Percentiles rank a stretch among this genome's conserved stretches.
phyloP scores from a whole-genome alignment of 129 eudicot genomes.

The Tagetes erecta region DNA sequence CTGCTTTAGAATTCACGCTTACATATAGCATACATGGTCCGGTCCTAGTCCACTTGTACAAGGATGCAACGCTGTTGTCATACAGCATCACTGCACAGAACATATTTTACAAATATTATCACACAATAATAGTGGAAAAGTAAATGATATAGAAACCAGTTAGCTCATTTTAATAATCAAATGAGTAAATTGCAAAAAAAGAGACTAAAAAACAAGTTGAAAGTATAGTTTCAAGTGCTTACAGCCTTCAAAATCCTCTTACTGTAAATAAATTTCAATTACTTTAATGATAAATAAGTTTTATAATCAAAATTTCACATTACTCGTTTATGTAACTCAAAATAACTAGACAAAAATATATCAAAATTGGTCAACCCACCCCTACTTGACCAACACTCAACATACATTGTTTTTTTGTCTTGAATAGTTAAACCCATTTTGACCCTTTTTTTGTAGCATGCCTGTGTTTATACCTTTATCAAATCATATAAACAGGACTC shows the following conservation, averaged over 20 bases:
- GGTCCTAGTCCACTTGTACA: conserved; percentile 23
- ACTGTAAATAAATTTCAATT: background rate
- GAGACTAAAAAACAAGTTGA: background rate
- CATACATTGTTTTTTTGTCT: background rate
- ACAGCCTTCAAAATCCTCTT: background rate
- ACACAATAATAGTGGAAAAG: background rate
- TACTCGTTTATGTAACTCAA: conserved; percentile 1
- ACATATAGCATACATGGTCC: conserved; percentile 27
- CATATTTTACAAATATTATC: background rate
- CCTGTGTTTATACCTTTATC: background rate
- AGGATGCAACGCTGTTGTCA: conserved; percentile 16
- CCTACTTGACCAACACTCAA: background rate
- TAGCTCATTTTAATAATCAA: background rate
- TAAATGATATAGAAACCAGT: background rate
- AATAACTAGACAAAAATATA: background rate
- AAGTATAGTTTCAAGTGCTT: background rate
- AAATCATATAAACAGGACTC: background rate
- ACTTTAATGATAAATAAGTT: no score
- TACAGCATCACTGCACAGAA: conserved; percentile 36
- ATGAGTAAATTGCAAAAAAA: background rate
- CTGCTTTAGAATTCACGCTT: conserved; percentile 23
- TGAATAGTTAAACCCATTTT: background rate
- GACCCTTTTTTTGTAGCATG: background rate
- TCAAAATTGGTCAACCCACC: background rate
- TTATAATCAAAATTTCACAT: background rate